A percentile compares a stretch with the other conserved stretches of the same genome.
phyloP scores from a whole-genome alignment of 202 grass and related monocot genomes.

The Setaria italica region DNA sequence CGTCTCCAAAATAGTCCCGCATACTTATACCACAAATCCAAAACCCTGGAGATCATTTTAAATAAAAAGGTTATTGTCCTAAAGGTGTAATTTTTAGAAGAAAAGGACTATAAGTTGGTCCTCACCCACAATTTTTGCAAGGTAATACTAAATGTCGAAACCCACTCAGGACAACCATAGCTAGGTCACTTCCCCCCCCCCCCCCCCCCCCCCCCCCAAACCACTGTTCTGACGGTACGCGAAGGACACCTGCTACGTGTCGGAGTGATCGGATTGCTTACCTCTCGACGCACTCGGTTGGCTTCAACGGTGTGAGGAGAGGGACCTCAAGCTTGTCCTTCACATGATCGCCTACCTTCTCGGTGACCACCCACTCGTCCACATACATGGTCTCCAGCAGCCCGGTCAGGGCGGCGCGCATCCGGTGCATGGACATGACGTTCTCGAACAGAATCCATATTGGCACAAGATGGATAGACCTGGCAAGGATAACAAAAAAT shows the following conservation, averaged over 20 bases:
- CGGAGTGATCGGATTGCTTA: background rate
- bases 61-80: too few relatives aligned
- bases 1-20: too few relatives aligned
- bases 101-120: too few relatives aligned
- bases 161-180: too few relatives aligned
- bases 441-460: constrained; percentile 93
- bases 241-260: background rate
- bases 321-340: constrained; percentile 52
- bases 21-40: too few relatives aligned
- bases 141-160: too few relatives aligned
- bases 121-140: too few relatives aligned
- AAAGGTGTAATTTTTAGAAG: too few relatives aligned
- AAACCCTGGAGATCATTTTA: too few relatives aligned
- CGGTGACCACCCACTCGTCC: constrained; percentile 83
- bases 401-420: constrained; percentile 66
- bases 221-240: background rate
- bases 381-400: constrained; percentile 64
- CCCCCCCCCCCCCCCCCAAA: too few relatives aligned
- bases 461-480: constrained; percentile 85
- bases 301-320: constrained; percentile 57
- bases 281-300: constrained; percentile 69
- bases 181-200: too few relatives aligned
- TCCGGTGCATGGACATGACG: constrained; percentile 87
- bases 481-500: constrained; percentile 32
- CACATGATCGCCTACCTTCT: constrained; percentile 67